Evolutionary conservation across 805 yeast genomes (phyloP), one percentile per base, ranked within the genome.

Genomic region (Hanseniaspora osmophila): DNA sequence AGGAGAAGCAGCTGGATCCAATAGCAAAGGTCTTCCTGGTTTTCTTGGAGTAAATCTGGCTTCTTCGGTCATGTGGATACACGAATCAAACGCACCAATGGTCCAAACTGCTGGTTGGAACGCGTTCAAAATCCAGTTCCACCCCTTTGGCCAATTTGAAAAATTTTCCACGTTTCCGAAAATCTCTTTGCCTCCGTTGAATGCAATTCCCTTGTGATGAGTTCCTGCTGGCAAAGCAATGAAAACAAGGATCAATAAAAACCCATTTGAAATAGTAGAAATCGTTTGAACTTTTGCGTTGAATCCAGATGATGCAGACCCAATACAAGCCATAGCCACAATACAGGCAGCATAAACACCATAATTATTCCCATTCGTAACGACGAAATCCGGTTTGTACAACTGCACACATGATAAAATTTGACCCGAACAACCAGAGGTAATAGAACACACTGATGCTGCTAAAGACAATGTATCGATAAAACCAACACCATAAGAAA

Each of bases 41-140:
- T 45, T 66, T 45, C 52, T 68, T 2, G 77, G 64, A 12, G 84
- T 80, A 53, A 77, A 73, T 46, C 67, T 66, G 18, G 81, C 80
- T 58, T 80, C 86, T 58, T 80, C 87, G 12, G 80, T 68, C 77
- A 78, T 75, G 61, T 80, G 85, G 42, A 80, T 77, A 53, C 80
- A 75, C 4, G 82, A 73, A 58, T 80, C 86, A 57, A 78, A 78
- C 1, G 82, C 78, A 37, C 83, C 82, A 60, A 80, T 77, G 29
- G 84, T 78, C 87, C 87, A 80, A 47, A 78, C 72, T 3, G 78
- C 75, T 0, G 84, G 78, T 73, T 77, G 70, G 71, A 77, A 74
- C 1, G 60, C 60, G 53, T 77, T 64, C 49, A 68, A 58, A 37
- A 65, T 47, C 58, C 74, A 58, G 7, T 75, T 68, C 77, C 80